phyloP scores from a whole-genome alignment of 805 yeast genomes.

The Candida adriatica region DNA sequence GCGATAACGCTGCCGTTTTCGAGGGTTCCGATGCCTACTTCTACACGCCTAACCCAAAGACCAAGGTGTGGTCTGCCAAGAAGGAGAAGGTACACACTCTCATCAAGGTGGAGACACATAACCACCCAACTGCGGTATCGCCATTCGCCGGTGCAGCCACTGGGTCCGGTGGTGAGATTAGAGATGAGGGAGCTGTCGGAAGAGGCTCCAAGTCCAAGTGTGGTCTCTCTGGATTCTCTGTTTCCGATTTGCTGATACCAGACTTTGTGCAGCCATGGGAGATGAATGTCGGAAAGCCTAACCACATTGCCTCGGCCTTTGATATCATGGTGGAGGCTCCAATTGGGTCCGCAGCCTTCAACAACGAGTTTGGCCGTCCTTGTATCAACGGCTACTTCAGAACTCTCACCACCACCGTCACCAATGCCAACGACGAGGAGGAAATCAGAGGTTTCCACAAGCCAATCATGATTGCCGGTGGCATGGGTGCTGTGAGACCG shows the following conservation, averaged over 20 bases:
- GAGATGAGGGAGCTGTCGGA: constrained; percentile 99
- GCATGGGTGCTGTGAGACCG: constrained; percentile 95
- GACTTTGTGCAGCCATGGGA: constrained; percentile 93
- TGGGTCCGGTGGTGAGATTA: constrained; percentile 99
- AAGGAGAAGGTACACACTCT: constrained; percentile 81
- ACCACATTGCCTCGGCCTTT: constrained; percentile 85
- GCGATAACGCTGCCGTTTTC: constrained; percentile 96
- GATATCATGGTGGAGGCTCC: constrained; percentile 98
- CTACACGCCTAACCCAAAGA: constrained; percentile 68
- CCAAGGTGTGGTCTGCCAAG: constrained; percentile 66
- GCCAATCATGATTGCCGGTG: constrained; percentile 99
- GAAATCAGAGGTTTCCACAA: constrained; percentile 96
- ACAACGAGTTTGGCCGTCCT: constrained; percentile 98
- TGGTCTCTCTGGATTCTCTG: constrained; percentile 90
- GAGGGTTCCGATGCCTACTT: constrained; percentile 74
- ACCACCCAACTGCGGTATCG: constrained; percentile 98
- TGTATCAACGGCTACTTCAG: constrained; percentile 95
- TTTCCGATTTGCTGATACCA: constrained; percentile 86
- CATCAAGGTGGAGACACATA: constrained; percentile 96
- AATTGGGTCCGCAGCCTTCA: constrained; percentile 94
- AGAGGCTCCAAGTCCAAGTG: constrained; percentile 97
- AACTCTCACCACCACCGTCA: constrained; percentile 79
- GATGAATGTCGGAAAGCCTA: constrained; percentile 76
- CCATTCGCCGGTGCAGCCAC: constrained; percentile 99
- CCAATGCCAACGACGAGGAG: constrained; percentile 48